Base-by-base conservation (phyloP, 768 basidiomycete species). In the Macrolepiota dolichaula region DNA sequence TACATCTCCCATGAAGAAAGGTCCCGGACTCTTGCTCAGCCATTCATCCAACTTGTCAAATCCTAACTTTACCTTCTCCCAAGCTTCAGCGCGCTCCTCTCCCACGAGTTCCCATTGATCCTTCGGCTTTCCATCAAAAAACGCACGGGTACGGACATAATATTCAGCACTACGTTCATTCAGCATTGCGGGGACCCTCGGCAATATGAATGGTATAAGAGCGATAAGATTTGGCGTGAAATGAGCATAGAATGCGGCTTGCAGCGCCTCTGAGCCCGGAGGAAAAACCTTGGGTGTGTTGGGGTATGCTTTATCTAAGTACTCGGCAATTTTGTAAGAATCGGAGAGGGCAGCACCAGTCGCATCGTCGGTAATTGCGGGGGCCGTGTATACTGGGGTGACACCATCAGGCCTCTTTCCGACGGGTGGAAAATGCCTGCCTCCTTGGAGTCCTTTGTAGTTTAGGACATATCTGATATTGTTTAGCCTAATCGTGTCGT, bases 291-390 rank as follows among this genome's bases (percentile, higher is more conserved):
- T 57, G 1, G 73, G 76, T 0, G 72, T 71, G 42, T 71, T 64
- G 0, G 79, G 76, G 68, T 79, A 83, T 1, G 68, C 66, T 2
- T 73, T 68, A 52, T 82, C 81, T 57, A 82, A 70, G 67, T 83
- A 81, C 15, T 73, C 61, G 0, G 74, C 79, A 57, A 82, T 82
- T 53, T 57, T 64, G 35, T 70, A 59, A 0, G 80, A 79, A 15
- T 83, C 77, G 10, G 71, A 57, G 25, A 81, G 47, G 9, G 66
- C 51, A 0, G 62, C 61, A 4, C 68, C 66, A 24, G 79, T 78
- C 49, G 64, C 64, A 0, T 74, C 73, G 66, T 83, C 81, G 54
- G 75, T 68, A 55, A 84, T 78, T 35, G 76, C 66, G 2, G 82
- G 81, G 0, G 80, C 62, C 13, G 78, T 82, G 67, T 79, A 79